Conservation (phyloP, 495 filamentous ascomycete genomes). For the Aspergillus heteromorphus region DNA sequence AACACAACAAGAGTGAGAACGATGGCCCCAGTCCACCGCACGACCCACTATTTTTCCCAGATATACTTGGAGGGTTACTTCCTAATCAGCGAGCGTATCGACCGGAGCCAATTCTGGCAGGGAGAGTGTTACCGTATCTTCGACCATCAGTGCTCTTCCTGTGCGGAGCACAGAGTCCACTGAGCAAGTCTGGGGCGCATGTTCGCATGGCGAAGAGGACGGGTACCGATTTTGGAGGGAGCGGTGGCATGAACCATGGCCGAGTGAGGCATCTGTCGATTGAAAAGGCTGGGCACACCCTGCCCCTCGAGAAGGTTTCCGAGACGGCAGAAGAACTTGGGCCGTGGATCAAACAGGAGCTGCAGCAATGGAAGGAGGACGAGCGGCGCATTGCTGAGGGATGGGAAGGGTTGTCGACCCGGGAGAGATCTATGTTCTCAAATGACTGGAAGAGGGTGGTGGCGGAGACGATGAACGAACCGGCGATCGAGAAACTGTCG, state of each 20-base stretch:
- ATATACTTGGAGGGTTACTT: conserved; percentile 16
- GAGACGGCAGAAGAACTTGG: conserved; percentile 3
- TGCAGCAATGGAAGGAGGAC: conserved; percentile 49
- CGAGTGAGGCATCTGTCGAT: conserved; percentile 12
- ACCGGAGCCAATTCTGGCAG: conserved; percentile 52
- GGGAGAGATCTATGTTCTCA: conserved; percentile 44
- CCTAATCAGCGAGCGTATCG: conserved; percentile 51
- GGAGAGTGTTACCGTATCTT: conserved; percentile 51
- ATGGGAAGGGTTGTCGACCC: conserved; percentile 29
- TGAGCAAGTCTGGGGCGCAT: conserved; percentile 34
- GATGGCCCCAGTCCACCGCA: conserved; percentile 12
- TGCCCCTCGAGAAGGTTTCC: conserved; percentile 13
- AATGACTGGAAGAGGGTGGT: conserved; percentile 33
- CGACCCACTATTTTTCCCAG: conserved; percentile 19
- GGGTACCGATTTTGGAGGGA: conserved; percentile 28
- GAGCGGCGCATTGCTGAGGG: conserved; percentile 47
- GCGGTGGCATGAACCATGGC: conserved; percentile 27
- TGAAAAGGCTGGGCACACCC: conserved; percentile 8
- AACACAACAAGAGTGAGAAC: conserved; percentile 6
- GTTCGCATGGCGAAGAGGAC: conserved; percentile 16
- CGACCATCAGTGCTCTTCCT: conserved; percentile 65
- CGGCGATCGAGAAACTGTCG: neutral
- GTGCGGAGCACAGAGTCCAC: conserved; percentile 52
- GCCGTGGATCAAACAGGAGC: conserved; percentile 42
- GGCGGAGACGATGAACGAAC: neutral